These are phyloP conservation scores for Fusarium albosuccineum DNA, from an alignment of 2,329 filamentous ascomycete species.

Conservation along the genomic window DNA sequence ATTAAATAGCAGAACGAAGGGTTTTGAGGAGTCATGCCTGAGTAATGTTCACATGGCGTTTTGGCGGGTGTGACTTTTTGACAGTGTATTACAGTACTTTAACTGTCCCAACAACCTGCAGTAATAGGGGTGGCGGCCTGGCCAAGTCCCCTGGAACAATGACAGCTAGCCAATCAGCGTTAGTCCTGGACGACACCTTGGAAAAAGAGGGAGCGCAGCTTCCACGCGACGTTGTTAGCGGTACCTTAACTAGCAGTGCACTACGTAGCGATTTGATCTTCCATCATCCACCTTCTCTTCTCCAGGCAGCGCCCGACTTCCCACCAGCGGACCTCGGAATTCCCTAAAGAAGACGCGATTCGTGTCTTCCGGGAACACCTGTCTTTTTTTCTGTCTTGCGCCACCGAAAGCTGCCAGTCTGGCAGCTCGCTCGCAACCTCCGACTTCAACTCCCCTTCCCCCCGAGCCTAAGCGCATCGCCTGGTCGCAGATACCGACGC, in stretches of 20 bases:
- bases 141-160: slow-evolving; percentile 4
- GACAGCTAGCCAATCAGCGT: slow-evolving; percentile 44
- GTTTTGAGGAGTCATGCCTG: no score
- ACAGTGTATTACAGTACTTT: slow-evolving; percentile 1
- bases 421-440: slow-evolving; percentile 12
- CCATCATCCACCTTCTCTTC: slow-evolving; percentile 34
- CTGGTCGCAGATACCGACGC: slow-evolving; percentile 30
- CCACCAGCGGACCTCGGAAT: slow-evolving; percentile 19
- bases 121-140: slow-evolving; percentile 12
- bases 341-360: slow-evolving; percentile 29
- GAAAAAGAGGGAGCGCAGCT: slow-evolving; percentile 41
- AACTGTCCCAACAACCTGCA: slow-evolving; percentile 8
- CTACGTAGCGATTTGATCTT: slow-evolving; percentile 36
- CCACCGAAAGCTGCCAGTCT: slow-evolving; percentile 14
- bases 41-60: no score
- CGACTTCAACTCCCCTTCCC: slow-evolving; percentile 9
- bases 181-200: slow-evolving; percentile 45
- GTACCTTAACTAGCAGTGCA: slow-evolving; percentile 34
- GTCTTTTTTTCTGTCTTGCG: slow-evolving; percentile 1
- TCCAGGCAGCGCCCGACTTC: slow-evolving; percentile 21
- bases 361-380: slow-evolving; percentile 19
- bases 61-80: not conserved
- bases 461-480: slow-evolving; percentile 19
- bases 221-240: slow-evolving; percentile 30
- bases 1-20: no score